Base-by-base conservation (phyloP, 2,329 filamentous ascomycete genomes). In the Akanthomyces uredinophilus region DNA sequence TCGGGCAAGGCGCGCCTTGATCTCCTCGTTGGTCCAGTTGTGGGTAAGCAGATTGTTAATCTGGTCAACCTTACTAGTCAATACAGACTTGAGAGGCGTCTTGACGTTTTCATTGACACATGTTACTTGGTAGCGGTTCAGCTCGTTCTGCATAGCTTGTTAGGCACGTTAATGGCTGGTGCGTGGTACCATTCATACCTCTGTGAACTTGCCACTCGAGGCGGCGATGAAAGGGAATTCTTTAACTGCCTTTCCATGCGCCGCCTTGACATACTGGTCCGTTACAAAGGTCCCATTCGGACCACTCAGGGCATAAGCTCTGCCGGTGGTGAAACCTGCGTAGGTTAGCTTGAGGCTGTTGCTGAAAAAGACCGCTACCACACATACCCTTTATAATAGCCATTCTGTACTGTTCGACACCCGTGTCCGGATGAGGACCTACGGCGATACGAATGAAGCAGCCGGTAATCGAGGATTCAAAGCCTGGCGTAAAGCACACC, bases 401-500 rank as follows among this genome's bases (percentile, higher is more conserved):
- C 84, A 99, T 89, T 64, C 94, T 89, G 74, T 99, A 99, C 66
- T 91, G 84, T 65, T 90, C 89, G 63, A 87, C 80, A 4, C 89
- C 88, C 4, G 85, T 90, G 24, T 87, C 82, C 13, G 84, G 84
- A 71, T 96, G 89, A 14, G 88, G 83, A 0, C 93, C 94, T 62
- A 97, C 85, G 65, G 88, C 90, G 66, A 98, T 86, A 57, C 95
- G 90, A 43, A 89, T 88, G 72, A 90, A 99, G 74, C 92, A 96
- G 57, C 92, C 92, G 18, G 81, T 86, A 69, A 97, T 90, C 35
- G 89, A 83, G 10, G 89, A 79, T 61, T 96, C 90, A 67, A 99
- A 97, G 4, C 88, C 88, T 13, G 95, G 95, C 68, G 93, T 94
- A 78, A 96, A 96, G 81, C 92, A 97, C 61, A 96, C 89, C 70